phyloP scores from a whole-genome alignment of 2,329 filamentous ascomycete species.

The Aspergillus fumigatus region DNA sequence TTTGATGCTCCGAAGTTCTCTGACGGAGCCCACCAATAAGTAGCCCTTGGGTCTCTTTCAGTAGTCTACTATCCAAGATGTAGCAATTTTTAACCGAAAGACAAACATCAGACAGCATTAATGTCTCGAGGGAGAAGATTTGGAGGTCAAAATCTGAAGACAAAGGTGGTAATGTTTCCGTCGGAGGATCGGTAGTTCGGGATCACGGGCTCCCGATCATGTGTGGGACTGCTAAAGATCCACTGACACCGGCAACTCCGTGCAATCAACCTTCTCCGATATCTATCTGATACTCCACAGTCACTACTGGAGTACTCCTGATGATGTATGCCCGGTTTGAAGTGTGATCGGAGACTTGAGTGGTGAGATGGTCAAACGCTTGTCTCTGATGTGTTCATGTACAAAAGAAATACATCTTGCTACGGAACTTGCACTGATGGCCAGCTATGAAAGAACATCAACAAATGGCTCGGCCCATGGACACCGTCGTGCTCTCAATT shows the following conservation, averaged over 20 bases:
- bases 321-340: background rate
- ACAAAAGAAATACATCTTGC: background rate
- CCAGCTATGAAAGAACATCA: too few relatives aligned
- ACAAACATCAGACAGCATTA: background rate
- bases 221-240: background rate
- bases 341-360: background rate
- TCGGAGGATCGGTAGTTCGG: background rate
- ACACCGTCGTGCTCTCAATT: too few relatives aligned
- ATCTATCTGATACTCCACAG: background rate
- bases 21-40: background rate
- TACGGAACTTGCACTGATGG: too few relatives aligned
- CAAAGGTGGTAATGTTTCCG: background rate
- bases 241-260: background rate
- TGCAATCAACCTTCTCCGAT: too few relatives aligned
- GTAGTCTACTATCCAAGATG: background rate
- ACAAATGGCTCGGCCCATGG: too few relatives aligned
- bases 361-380: background rate
- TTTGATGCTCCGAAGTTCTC: background rate
- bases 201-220: background rate
- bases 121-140: background rate
- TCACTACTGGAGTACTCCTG: background rate
- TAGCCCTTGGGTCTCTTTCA: background rate
- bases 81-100: background rate
- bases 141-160: background rate
- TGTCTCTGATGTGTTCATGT: background rate